Evolutionary conservation across 495 filamentous ascomycete genomes (phyloP).

Genomic region (Extremus antarcticus): DNA sequence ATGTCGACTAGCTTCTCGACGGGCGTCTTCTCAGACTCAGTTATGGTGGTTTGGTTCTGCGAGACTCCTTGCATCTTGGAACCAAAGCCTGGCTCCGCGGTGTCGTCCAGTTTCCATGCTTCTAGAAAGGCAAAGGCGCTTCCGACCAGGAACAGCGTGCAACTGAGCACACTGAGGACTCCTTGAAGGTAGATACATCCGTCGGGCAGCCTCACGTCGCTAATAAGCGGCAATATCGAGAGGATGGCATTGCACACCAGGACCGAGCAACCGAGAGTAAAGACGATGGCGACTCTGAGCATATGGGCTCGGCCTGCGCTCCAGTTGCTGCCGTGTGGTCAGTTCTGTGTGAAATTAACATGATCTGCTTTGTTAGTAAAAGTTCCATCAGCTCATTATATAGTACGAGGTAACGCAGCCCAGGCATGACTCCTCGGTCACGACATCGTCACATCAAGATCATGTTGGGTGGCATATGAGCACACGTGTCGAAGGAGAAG

Average conservation of each 20-base stretch:
- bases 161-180: not conserved
- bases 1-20: not conserved
- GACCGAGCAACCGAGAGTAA: slow-evolving; percentile 4
- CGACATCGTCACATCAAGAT: not conserved
- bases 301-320: not conserved
- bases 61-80: slow-evolving; percentile 4
- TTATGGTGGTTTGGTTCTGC: not conserved
- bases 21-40: not conserved
- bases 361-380: not conserved
- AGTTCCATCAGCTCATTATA: not conserved
- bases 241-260: slow-evolving; percentile 4
- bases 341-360: not conserved
- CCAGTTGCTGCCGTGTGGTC: not conserved
- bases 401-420: not conserved
- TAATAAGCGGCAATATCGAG: not conserved
- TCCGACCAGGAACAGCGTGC: slow-evolving; percentile 31
- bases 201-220: not conserved
- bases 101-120: slow-evolving; percentile 50
- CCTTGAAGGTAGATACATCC: slow-evolving; percentile 1
- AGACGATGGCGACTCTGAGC: slow-evolving; percentile 1
- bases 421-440: not conserved
- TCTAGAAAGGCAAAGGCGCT: slow-evolving; percentile 52
- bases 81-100: not conserved
- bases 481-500: too few relatives aligned
- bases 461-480: too few relatives aligned